Evolutionary conservation across 1,284 basidiomycete species (phyloP), one percentile per base, ranked within the genome.

Genomic region (Melampsora occidentalis): DNA sequence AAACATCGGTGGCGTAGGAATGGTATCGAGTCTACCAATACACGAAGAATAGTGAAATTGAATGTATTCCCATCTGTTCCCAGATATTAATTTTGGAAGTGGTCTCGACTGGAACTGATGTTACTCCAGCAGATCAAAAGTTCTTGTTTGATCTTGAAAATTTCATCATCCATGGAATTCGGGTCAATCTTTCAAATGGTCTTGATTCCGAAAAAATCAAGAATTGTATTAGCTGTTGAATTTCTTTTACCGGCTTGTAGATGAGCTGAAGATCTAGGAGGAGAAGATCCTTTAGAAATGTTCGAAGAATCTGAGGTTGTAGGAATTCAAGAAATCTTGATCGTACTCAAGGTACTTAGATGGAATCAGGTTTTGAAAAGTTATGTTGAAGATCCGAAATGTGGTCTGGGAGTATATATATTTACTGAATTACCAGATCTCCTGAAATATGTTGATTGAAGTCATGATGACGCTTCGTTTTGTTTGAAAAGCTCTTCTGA

Each of bases 91-190:
- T 99, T 67, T 86, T 96, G 73, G 93, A 97, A 80, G 89, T 97
- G 62, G 81, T 90, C 12, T 84, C 87, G 5, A 33, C 22, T 51
- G 31, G 42, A 20, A 7, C n/a, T n/a, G n/a, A 76, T 46, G 68
- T 76, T 48, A 68, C 51, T 53, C 2, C 64, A 5, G 84, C 86
- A 48, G 92, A 92, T 81, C 84, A 86, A 69, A 93, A 91, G 2
- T 93, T 99, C 83, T 86, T 96, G 67, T 89, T 94, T 82, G n/a
- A 97, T 99, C 79, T 99, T 99, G 83, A 88, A n/a, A n/a, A n/a
- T n/a, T n/a, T n/a, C 98, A 77, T 88, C 1, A 86, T 94, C 5
- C 90, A 94, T 79, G 85, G 85, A 61, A 89, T 98, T 78, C 87
- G 99, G 51, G 86, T 91, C 66, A 87, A 88, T 10, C 88, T 99